A percentile compares a stretch with the other conserved stretches of the same genome.
phyloP scores from a whole-genome alignment of 2,329 filamentous ascomycete species.

The Sporothrix brunneoviolacea region DNA sequence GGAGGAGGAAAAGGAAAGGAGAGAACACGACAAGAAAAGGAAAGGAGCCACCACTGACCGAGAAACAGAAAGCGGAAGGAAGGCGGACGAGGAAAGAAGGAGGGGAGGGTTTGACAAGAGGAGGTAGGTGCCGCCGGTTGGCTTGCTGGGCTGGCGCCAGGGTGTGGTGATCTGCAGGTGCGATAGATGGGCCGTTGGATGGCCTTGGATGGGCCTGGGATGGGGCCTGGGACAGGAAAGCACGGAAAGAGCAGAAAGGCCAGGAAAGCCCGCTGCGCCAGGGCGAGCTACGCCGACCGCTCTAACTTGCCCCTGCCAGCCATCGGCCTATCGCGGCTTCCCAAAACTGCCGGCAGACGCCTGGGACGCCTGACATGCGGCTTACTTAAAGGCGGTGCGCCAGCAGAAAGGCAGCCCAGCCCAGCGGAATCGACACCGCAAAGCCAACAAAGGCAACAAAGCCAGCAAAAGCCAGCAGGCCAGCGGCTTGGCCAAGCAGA shows the following conservation, averaged over 20 bases:
- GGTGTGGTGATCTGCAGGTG: conserved; percentile 11
- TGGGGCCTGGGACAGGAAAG: background rate
- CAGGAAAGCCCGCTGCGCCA: conserved; percentile 1
- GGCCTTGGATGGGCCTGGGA: no score
- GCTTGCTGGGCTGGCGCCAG: conserved; percentile 4
- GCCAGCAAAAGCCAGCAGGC: no score
- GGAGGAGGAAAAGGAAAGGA: background rate
- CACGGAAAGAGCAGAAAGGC: background rate
- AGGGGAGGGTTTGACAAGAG: conserved; percentile 1
- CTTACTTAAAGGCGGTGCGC: no score
- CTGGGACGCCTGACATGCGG: background rate
- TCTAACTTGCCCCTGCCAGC: conserved; percentile 8
- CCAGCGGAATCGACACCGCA: no score
- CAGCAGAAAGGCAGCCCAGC: no score
- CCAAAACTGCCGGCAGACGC: conserved; percentile 4
- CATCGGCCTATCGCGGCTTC: conserved; percentile 3
- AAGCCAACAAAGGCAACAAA: background rate
- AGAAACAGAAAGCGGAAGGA: conserved; percentile 4
- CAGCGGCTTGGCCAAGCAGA: no score
- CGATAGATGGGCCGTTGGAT: background rate
- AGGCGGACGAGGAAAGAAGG: conserved; percentile 5
- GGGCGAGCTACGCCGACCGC: conserved; percentile 5
- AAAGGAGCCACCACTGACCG: conserved; percentile 2
- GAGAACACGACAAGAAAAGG: background rate
- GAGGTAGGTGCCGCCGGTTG: background rate